Evolutionary conservation across 2,329 filamentous ascomycete genomes (phyloP), one percentile per base, ranked within the genome.

Genomic region (Monosporascus ibericus): DNA sequence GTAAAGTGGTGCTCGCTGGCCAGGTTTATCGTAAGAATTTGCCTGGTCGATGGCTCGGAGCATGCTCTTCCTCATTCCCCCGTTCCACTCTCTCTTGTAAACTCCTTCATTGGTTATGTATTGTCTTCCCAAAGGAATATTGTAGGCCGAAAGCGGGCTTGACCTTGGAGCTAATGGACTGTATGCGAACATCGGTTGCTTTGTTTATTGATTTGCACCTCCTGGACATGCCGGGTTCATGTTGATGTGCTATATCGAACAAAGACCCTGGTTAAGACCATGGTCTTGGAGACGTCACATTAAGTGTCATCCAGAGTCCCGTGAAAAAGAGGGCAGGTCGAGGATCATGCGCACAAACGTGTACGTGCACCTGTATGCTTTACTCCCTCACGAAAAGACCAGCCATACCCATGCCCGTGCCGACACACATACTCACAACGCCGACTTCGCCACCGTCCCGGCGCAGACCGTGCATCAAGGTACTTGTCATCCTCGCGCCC

Each of bases 361-460:
- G 14, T 42, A 9, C 14, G 4, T 34, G 4, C 14, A 11, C 14
- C 30, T 34, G 30, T 34, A 6, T 14, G 30, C 30, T 34, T 34
- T 34, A 34, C 69, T 87, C 84, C 60, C 80, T 72, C 48, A 86
- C 81, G 70, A 87, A 85, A 69, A 86, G 67, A 25, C 80, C 82
- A 3, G 84, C 84, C 81, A 88, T 87, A 17, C 86, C 86, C 85
- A 89, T 89, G n/a, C 86, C 86, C 0, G 87, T 90, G 17, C 87
- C 87, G 54, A 91, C 82, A 69, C 92, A 96, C 89, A 96, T 95
- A 64, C 87, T 94, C 52, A 95, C 82, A 44, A 96, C 89, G 60
- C 92, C 91, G 47, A 95, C 75, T 69, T 92, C 79, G 53, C 87
- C 78, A 1, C 84, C 88, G 71, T 70, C 82, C 73, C 82, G 88